Evolutionary conservation across 495 filamentous ascomycete genomes (phyloP), one percentile per base, ranked within the genome.

Genomic region (Amniculicola lignicola): DNA sequence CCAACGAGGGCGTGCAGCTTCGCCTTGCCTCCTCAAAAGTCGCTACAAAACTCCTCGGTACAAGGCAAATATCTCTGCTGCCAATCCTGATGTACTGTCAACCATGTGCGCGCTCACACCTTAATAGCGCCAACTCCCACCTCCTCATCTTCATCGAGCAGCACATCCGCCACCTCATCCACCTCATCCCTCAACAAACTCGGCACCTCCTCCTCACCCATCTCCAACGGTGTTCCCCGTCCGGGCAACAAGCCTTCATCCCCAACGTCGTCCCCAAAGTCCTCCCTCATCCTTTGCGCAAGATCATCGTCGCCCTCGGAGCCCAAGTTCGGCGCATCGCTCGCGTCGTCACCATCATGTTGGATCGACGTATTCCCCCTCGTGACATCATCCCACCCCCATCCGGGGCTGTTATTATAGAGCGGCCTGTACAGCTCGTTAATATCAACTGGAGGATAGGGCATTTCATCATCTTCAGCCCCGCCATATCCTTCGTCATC

Each of bases 231-330:
- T 19, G 48, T 54, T 7, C 49, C 31, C 31, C 36, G 27, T 15
- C 49, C 57, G 1, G 50, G 42, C 15, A 27, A 19, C 40, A 55
- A 16, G 18, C 40, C 27, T 31, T 42, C 33, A 37, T 42, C 29
- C 5, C 28, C 19, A 12, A 57, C 10, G 15, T 59, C 55, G 23
- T 60, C 57, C 0, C 56, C 61, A 51, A 64, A 64, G 29, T 64
- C 61, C 55, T 64, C 49, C 36, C 51, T 10, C 55, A 64, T 24
- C 7, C 56, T 25, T 4, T 52, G 23, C 9, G 45, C 37, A 14
- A 37, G 11, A 10, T 45, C 39, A 25, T 60, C 51, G 4, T 28
- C 53, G 6, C 23, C 36, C 11, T n/a, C 22, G 29, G 28, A n/a
- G 15, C 51, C 51, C 57, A 61, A 37, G 15, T 52, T 54, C 31